Evolutionary conservation across 768 basidiomycete genomes (phyloP), one percentile per base, ranked within the genome.

Genomic region (Dentipellis fragilis): DNA sequence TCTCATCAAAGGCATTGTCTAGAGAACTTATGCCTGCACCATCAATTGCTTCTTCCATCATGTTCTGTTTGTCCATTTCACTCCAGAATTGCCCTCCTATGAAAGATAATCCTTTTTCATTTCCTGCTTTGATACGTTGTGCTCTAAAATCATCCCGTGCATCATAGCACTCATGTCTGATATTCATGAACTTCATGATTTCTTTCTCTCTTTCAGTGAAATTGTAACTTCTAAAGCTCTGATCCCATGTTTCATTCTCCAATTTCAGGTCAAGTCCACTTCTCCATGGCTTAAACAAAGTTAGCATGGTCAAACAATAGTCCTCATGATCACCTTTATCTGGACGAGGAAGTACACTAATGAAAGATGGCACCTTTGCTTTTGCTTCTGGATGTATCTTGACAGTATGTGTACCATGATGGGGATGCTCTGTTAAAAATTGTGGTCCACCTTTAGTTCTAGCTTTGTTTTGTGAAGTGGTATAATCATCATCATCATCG

Each of bases 161-260:
- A 65, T 73, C 70, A 6, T 67, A 49, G 54, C 71, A 72, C 51
- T 73, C 71, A 60, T 72, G 71, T n/a, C 52, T 34, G 1, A 73
- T 35, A 56, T 72, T 65, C 23, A 72, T 65, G 51, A 70, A 68
- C 14, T 57, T 49, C 52, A 73, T 72, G 0, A 66, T 22, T n/a
- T 58, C 19, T 4, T 45, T 0, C 12, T 66, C 54, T 34, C 36
- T 9, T 2, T n/a, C 6, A 19, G 54, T 54, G 48, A 70, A 69
- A 0, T 23, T 40, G 46, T 67, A 51, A 1, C 23, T 10, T 1
- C 17, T 21, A 58, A 65, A 69, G 1, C 60, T 54, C 10, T 63
- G 56, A 56, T 62, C 63, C 67, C 66, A 72, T 9, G 54, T 59
- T 3, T 56, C 23, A 4, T 61, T 37, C 19, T 37, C 7, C 9